Evolutionary conservation across 2,329 filamentous ascomycete genomes (phyloP).

Genomic region (Fusarium solani-melongenae): DNA sequence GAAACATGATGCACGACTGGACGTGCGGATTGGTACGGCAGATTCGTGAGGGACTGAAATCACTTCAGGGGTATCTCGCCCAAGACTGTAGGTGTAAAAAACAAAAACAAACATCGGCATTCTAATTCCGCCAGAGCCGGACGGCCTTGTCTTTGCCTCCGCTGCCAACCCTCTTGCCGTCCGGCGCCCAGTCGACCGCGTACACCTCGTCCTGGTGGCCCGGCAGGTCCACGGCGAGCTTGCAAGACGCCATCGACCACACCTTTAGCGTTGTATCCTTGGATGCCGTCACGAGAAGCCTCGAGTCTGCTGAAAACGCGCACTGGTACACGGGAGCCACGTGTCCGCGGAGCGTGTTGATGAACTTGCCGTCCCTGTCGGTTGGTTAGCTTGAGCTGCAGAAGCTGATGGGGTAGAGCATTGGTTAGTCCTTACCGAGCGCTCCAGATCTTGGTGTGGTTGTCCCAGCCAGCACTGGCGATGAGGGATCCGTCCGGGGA

Average conservation of each 20-base stretch:
- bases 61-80: slow-evolving; percentile 39
- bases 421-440: slow-evolving; percentile 64
- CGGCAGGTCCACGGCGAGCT: slow-evolving; percentile 82
- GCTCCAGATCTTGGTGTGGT: slow-evolving; percentile 93
- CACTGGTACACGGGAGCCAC: slow-evolving; percentile 92
- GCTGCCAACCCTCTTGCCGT: slow-evolving; percentile 88
- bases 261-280: slow-evolving; percentile 96
- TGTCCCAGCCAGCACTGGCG: slow-evolving; percentile 91
- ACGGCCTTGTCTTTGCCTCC: slow-evolving; percentile 92
- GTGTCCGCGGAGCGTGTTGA: slow-evolving; percentile 88
- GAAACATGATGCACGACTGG: slow-evolving; percentile 17
- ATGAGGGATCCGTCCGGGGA: slow-evolving; percentile 90
- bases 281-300: slow-evolving; percentile 86
- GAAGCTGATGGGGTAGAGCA: not conserved
- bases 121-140: slow-evolving; percentile 72
- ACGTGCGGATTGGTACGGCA: slow-evolving; percentile 19
- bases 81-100: slow-evolving; percentile 21
- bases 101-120: slow-evolving; percentile 18
- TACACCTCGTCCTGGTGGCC: slow-evolving; percentile 95
- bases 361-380: slow-evolving; percentile 75
- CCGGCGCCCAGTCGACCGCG: slow-evolving; percentile 93
- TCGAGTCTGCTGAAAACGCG: slow-evolving; percentile 90
- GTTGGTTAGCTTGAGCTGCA: slow-evolving; percentile 23
- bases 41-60: slow-evolving; percentile 12
- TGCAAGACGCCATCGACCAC: slow-evolving; percentile 90